Conservation (phyloP, 805 yeast species). For the Yarrowia sp. region DNA sequence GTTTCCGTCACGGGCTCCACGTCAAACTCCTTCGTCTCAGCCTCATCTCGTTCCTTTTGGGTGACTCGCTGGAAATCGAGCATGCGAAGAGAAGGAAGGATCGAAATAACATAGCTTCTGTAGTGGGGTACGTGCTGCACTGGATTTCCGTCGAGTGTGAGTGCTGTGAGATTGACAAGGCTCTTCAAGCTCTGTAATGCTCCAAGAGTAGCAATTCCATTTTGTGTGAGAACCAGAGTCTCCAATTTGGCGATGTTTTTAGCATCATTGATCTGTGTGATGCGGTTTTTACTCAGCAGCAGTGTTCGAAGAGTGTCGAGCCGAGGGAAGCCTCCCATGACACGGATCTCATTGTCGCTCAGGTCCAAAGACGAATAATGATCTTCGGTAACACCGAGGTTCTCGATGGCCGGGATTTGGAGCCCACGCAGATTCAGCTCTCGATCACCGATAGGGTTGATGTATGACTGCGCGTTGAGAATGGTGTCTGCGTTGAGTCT, state of each 20-base stretch:
- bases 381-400: slow-evolving; percentile 44
- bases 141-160: slow-evolving; percentile 60
- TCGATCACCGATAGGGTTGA: slow-evolving; percentile 44
- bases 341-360: slow-evolving; percentile 66
- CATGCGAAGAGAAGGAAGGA: slow-evolving; percentile 58
- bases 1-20: slow-evolving; percentile 46
- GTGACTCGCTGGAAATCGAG: slow-evolving; percentile 68
- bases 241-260: slow-evolving; percentile 47
- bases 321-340: slow-evolving; percentile 50
- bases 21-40: slow-evolving; percentile 38
- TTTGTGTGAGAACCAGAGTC: slow-evolving; percentile 51
- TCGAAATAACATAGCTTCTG: slow-evolving; percentile 56
- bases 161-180: slow-evolving; percentile 45
- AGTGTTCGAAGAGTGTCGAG: slow-evolving; percentile 48
- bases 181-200: slow-evolving; percentile 43
- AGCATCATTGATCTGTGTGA: slow-evolving; percentile 42
- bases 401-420: slow-evolving; percentile 45
- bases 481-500: slow-evolving; percentile 53
- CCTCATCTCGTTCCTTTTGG: slow-evolving; percentile 50
- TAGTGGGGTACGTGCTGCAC: slow-evolving; percentile 51
- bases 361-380: slow-evolving; percentile 61
- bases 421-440: slow-evolving; percentile 43
- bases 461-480: slow-evolving; percentile 49
- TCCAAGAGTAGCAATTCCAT: slow-evolving; percentile 47
- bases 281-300: slow-evolving; percentile 61